phyloP scores from a whole-genome alignment of 208 protist species.

The Vickermania ingenoplastis region DNA sequence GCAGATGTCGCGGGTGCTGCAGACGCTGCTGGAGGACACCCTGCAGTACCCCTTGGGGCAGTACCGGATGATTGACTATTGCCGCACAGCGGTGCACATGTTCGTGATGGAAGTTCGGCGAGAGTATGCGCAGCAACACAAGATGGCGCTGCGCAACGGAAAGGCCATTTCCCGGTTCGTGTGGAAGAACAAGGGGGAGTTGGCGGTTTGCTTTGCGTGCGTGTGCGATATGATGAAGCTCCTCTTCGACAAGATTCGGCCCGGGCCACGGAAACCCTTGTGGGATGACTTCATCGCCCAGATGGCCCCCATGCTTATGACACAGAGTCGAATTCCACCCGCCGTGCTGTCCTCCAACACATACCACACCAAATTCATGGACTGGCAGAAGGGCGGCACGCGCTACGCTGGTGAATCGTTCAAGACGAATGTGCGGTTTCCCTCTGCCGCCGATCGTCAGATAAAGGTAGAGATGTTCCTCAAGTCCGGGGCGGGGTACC shows the following conservation, averaged over 20 bases:
- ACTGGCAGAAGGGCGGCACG: slow-evolving; percentile 84
- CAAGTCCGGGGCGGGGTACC: slow-evolving; percentile 35
- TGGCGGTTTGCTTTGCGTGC: slow-evolving; percentile 79
- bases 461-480: slow-evolving; percentile 72
- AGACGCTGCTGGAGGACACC: slow-evolving; percentile 32
- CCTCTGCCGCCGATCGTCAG: slow-evolving; percentile 60
- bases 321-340: slow-evolving; percentile 42
- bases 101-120: slow-evolving; percentile 51
- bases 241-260: slow-evolving; percentile 52
- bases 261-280: slow-evolving; percentile 34
- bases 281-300: slow-evolving; percentile 61
- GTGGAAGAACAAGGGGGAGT: slow-evolving; percentile 75
- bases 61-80: slow-evolving; percentile 70
- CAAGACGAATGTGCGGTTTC: slow-evolving; percentile 71
- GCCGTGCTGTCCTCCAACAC: slow-evolving; percentile 46
- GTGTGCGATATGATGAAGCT: slow-evolving; percentile 81
- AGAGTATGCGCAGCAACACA: slow-evolving; percentile 52
- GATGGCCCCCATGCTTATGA: slow-evolving; percentile 52
- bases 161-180: slow-evolving; percentile 37
- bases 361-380: slow-evolving; percentile 76
- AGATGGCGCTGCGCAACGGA: slow-evolving; percentile 23
- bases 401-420: slow-evolving; percentile 59
- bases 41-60: slow-evolving; percentile 45
- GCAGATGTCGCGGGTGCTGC: slow-evolving; percentile 19
- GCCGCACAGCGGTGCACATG: slow-evolving; percentile 68